Base-by-base conservation (phyloP, 2,329 filamentous ascomycete species). In the Fusarium humuli region DNA sequence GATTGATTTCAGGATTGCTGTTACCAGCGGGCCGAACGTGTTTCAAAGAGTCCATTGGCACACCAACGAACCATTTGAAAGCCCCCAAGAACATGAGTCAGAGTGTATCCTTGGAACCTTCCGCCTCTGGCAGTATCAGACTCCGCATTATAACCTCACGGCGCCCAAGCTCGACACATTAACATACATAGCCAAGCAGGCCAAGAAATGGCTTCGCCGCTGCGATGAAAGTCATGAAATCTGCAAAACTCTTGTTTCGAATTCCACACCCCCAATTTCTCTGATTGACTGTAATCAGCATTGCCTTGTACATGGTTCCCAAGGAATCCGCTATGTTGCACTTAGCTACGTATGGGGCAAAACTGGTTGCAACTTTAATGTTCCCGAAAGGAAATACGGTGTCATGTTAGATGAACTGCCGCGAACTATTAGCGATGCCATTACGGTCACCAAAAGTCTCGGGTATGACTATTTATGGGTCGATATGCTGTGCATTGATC, bases 131-230 rank as follows among this genome's bases (percentile, higher is more conserved):
- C 7, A 4, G 10, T 37, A 37, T n/a, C 5, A 37, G 1, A 5
- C 1, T 7, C 34, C 18, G 10, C 4, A 7, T 7, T 8, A 0
- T 5, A 11, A 37, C 18, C 18, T 12, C 18, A 3, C 3, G 5
- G 3, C 34, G 18, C 34, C 34, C 34, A 37, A 11, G 18, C 5
- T 37, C 34, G 18, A n/a, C 6, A 37, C 10, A 37, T 37, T n/a
- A 37, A 37, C 16, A n/a, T n/a, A 37, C 18, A 37, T 37, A 6
- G 2, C 10, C 10, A n/a, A 11, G 0, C 10, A 4, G 9, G 18
- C 18, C 10, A n/a, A 37, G 3, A 9, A 37, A 2, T 37, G 34
- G 34, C 34, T 37, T 11, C 18, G 34, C 5, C 1, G 7, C 9
- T 37, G 34, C 6, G 3, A 37, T 11, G 10, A 11, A 1, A 4